These are phyloP conservation scores for Trichoderma afroharzianum DNA, from an alignment of 2,329 filamentous ascomycete species.

Conservation along the genomic window DNA sequence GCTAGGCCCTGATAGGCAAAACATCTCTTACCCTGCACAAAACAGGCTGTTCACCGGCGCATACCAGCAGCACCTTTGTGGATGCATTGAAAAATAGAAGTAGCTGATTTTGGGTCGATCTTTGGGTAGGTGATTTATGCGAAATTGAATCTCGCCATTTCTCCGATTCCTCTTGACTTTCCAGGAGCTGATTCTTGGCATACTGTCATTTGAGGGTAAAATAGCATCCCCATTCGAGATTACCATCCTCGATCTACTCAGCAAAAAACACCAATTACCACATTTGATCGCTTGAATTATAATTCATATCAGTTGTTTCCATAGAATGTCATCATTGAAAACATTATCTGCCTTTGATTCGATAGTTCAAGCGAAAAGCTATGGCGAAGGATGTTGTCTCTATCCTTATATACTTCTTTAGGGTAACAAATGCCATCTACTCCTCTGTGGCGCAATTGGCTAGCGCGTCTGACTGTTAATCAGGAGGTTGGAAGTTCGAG, in stretches of 20 bases:
- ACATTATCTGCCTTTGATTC: background rate
- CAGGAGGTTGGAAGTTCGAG: conserved; percentile 22
- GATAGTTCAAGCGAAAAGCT: background rate
- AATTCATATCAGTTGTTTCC: too few species aligned
- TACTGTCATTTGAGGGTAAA: background rate
- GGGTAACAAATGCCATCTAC: background rate
- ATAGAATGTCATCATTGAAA: background rate
- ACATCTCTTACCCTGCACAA: background rate
- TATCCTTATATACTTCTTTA: background rate
- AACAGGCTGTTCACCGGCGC: background rate
- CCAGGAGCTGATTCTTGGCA: background rate
- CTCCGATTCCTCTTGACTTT: background rate
- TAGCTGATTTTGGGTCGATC: background rate
- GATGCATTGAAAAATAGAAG: too few species aligned
- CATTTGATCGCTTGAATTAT: background rate
- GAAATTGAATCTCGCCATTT: background rate
- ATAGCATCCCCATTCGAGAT: background rate
- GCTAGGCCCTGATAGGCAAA: background rate
- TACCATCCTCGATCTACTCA: background rate
- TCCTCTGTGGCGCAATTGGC: conserved; percentile 48
- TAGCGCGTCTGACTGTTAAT: conserved; percentile 59
- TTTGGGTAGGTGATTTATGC: background rate
- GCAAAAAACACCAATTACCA: background rate
- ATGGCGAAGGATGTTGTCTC: background rate
- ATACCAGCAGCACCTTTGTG: background rate